A percentile compares a stretch with the other conserved stretches of the same genome.
These are phyloP conservation scores for Lodderomyces theae DNA, from an alignment of 1,139 yeast species.

Conservation along the genomic window DNA sequence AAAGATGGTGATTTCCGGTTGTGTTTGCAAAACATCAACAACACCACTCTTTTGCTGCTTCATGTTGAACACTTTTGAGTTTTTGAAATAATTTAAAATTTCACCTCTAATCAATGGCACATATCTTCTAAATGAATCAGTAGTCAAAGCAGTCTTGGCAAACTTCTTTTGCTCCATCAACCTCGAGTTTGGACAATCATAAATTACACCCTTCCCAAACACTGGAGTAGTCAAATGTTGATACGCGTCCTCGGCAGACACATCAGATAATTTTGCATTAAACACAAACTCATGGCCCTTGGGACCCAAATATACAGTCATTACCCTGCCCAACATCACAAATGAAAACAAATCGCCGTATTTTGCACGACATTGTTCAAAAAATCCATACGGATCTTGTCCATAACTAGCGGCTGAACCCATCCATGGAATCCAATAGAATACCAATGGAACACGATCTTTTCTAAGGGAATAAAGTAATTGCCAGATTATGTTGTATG, in stretches of 20 bases:
- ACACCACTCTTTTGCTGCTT: conserved; percentile 44
- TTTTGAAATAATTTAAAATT: conserved; percentile 59
- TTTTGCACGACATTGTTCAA: conserved; percentile 69
- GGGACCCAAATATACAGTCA: conserved; percentile 97
- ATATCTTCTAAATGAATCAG: conserved; percentile 77
- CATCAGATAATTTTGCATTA: conserved; percentile 86
- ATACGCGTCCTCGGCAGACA: conserved; percentile 95
- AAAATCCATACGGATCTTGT: conserved; percentile 88
- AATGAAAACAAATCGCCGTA: conserved; percentile 93
- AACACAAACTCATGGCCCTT: conserved; percentile 96
- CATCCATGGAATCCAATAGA: conserved; percentile 93
- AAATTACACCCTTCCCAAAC: conserved; percentile 94
- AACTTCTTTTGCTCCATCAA: conserved; percentile 98
- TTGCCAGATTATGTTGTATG: conserved; percentile 70
- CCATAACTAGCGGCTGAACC: conserved; percentile 91
- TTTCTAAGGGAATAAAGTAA: conserved; percentile 66
- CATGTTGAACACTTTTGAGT: conserved; percentile 45
- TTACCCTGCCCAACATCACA: conserved; percentile 80
- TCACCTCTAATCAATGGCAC: conserved; percentile 89
- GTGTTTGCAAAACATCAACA: conserved; percentile 74
- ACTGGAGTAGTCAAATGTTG: conserved; percentile 95
- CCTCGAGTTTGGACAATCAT: conserved; percentile 91
- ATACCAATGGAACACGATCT: conserved; percentile 84
- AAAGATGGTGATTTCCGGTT: conserved; percentile 94
- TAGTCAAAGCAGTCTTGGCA: conserved; percentile 84